Base-by-base conservation (phyloP, 2,329 filamentous ascomycete genomes). In the Rhinocladiella similis region DNA sequence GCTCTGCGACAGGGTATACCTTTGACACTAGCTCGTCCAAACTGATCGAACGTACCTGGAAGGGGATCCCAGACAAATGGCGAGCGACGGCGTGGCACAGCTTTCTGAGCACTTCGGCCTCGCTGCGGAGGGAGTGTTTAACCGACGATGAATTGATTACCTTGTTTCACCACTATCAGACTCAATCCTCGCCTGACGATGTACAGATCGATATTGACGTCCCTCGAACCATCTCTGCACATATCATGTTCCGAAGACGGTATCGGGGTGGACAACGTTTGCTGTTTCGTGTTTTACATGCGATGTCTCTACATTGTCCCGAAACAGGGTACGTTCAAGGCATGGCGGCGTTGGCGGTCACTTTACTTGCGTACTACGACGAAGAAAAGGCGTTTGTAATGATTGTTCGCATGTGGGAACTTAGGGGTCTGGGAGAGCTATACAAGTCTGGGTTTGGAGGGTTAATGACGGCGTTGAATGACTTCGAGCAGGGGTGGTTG, bases 171-270 rank as follows among this genome's bases (percentile, higher is more conserved):
- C 82, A 84, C 42, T 81, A 95, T 25, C 87, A 95, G 67, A 78
- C 85, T 14, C 77, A 85, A 57, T 84, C 84, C 53, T 96, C 89
- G 2, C 86, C 91, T 0, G 94, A 99, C 69, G 94, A 99, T 71
- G 86, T 93, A 19, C 94, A 99, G 74, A 99, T 99, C 66, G 94
- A 99, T 71, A 84, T 97, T 42, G 94, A 99, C 71, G 94, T 99
- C 16, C 94, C 94, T 1, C 83, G 94, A 52, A 97, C 94, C 3
- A 96, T 99, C 71, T 95, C 86, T 71, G 86, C 89, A 61, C 94
- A 99, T 74, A 93, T 99, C 72, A 97, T 99, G 93, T 99, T 99
- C 70, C 86, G 94, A 45, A 83, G 86, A 61, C 83, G 94, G 49
- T 99, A 99, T 74, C 85, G 91, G 20, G 94, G 94, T 58, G 94